These are phyloP conservation scores for Salicornia ramosissima DNA, from an alignment of 148 eudicot genomes.

Conservation along the genomic window DNA sequence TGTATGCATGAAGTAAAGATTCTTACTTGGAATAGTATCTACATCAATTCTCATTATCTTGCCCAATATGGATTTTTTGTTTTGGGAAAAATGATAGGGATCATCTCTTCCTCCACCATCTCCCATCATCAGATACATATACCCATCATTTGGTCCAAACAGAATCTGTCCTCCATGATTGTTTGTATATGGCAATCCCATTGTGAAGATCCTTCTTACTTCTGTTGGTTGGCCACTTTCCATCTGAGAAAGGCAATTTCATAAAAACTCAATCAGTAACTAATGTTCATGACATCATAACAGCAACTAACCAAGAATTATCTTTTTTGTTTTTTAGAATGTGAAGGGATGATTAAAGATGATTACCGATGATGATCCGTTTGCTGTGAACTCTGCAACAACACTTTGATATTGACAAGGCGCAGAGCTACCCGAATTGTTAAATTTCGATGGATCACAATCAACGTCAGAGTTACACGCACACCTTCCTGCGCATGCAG, in stretches of 20 bases:
- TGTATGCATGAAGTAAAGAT: not conserved
- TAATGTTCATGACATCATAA: not conserved
- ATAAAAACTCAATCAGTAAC: not conserved
- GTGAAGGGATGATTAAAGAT: constrained; percentile 36
- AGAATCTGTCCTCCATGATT: constrained; percentile 79
- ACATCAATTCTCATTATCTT: constrained; percentile 80
- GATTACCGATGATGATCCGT: constrained; percentile 67
- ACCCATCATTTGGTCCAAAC: constrained; percentile 74
- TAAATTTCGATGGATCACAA: constrained; percentile 75
- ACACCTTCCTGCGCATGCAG: constrained; percentile 76
- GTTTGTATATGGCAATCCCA: constrained; percentile 66
- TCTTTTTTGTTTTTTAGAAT: not conserved
- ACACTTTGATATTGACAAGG: constrained; percentile 72
- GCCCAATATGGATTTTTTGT: constrained; percentile 86
- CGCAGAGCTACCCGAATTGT: constrained; percentile 31
- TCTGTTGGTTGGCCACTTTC: constrained; percentile 49
- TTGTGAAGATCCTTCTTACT: constrained; percentile 72
- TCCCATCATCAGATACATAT: constrained; percentile 84
- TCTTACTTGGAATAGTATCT: constrained; percentile 69
- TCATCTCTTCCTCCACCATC: constrained; percentile 75
- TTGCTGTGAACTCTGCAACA: constrained; percentile 74
- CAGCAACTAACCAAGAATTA: not conserved
- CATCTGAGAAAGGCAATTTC: constrained; percentile 32
- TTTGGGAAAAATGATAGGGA: constrained; percentile 69
- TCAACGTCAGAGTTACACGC: constrained; percentile 84